phyloP scores from a whole-genome alignment of 331 rosid genomes.

The Saraca asoca region DNA sequence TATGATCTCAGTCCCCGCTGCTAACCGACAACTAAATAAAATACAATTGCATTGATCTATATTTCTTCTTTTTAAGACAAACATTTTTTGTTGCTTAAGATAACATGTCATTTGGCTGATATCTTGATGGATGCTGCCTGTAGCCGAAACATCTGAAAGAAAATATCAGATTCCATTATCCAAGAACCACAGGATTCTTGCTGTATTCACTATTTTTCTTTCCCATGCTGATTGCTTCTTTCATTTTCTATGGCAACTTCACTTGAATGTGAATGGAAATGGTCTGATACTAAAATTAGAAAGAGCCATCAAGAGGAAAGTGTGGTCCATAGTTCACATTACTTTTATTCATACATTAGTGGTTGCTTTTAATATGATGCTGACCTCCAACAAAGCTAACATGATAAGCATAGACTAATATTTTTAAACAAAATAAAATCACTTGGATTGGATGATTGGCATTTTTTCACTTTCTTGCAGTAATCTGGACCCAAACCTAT shows the following conservation, averaged over 20 bases:
- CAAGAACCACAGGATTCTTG: background rate
- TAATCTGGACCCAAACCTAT: too few relatives aligned
- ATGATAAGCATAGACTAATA: slow-evolving; percentile 11
- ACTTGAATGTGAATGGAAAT: slow-evolving; percentile 16
- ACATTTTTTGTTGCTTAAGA: background rate
- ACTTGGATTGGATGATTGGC: background rate
- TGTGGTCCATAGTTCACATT: slow-evolving; percentile 27
- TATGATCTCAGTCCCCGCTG: background rate
- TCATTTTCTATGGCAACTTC: slow-evolving; percentile 6
- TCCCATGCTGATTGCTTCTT: slow-evolving; percentile 6
- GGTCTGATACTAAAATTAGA: background rate
- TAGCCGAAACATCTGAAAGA: slow-evolving; percentile 12
- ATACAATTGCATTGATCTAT: background rate
- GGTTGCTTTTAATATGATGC: slow-evolving; percentile 15
- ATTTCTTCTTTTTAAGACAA: background rate
- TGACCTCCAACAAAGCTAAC: slow-evolving; percentile 25
- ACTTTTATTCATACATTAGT: slow-evolving; percentile 11
- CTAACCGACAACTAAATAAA: background rate
- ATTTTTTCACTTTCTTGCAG: too few relatives aligned
- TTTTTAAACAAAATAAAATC: too few relatives aligned
- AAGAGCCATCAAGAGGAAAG: background rate
- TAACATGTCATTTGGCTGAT: background rate
- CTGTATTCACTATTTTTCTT: background rate
- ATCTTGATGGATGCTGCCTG: slow-evolving; percentile 7
- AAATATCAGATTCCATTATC: slow-evolving; percentile 14